Percentiles rank a stretch among this genome's conserved stretches.
phyloP scores from a whole-genome alignment of 2,329 filamentous ascomycete species.

The Coniochaeta pulveracea region DNA sequence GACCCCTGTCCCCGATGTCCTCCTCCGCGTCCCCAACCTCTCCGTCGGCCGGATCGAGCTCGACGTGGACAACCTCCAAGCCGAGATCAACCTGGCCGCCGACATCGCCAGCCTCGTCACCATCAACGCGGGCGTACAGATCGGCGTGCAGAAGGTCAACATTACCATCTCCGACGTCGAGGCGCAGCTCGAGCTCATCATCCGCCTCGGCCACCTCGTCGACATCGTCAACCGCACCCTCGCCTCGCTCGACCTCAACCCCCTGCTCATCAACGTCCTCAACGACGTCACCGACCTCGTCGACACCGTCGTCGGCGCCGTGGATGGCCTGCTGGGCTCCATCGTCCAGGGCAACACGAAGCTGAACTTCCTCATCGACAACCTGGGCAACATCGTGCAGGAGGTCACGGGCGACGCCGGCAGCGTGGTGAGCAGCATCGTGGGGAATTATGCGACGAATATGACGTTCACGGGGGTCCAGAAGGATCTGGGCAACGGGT shows the following conservation, averaged over 20 bases:
- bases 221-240: conserved; percentile 51
- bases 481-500: conserved; percentile 20
- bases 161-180: conserved; percentile 50
- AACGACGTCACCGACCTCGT: conserved; percentile 41
- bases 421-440: conserved; percentile 34
- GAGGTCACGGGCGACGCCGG: conserved; percentile 37
- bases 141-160: conserved; percentile 39
- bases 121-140: conserved; percentile 41
- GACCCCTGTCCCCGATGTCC: conserved; percentile 40
- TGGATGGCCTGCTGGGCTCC: conserved; percentile 46
- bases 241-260: conserved; percentile 47
- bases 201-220: conserved; percentile 47
- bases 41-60: conserved; percentile 49
- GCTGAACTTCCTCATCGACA: conserved; percentile 46
- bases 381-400: conserved; percentile 52
- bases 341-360: conserved; percentile 43
- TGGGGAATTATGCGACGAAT: conserved; percentile 45
- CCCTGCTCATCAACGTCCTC: conserved; percentile 43
- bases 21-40: conserved; percentile 44
- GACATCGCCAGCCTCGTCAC: conserved; percentile 46
- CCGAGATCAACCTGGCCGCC: conserved; percentile 48
- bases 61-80: conserved; percentile 45
- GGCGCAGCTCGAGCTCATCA: conserved; percentile 46
- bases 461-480: conserved; percentile 38
- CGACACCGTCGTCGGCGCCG: conserved; percentile 40